Conservation (phyloP, 75 land plant genomes). For the Selaginella tamariscina region DNA sequence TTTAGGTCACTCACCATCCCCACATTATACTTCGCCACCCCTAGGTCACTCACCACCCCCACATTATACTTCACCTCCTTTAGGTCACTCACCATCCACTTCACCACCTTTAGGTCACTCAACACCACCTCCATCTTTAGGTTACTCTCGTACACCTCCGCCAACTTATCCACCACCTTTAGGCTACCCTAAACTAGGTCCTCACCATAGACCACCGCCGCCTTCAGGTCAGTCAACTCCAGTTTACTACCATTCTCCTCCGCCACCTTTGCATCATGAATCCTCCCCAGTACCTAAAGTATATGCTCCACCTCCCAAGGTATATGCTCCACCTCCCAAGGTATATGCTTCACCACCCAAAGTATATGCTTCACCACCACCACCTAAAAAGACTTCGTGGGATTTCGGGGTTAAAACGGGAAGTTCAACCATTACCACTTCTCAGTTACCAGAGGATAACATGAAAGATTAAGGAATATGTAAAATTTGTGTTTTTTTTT, state of each 20-base stretch:
- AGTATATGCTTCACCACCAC: not conserved
- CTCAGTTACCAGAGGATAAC: not conserved
- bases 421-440: not conserved
- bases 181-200: too few relatives aligned
- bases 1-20: too few relatives aligned
- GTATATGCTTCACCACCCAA: too few relatives aligned
- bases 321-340: not conserved
- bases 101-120: not conserved
- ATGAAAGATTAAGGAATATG: not conserved
- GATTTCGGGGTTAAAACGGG: not conserved
- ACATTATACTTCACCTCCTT: slow-evolving; percentile 4
- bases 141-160: too few relatives aligned
- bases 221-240: too few relatives aligned
- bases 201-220: too few relatives aligned
- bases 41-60: not conserved
- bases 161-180: too few relatives aligned
- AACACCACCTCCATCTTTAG: not conserved
- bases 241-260: not conserved
- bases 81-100: too few relatives aligned
- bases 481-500: too few relatives aligned
- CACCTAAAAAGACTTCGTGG: not conserved
- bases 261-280: not conserved
- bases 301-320: not conserved
- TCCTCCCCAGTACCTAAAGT: not conserved
- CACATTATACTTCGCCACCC: too few relatives aligned